These are phyloP conservation scores for Botryosphaeria agaves DNA, from an alignment of 2,329 filamentous ascomycete genomes.

Conservation along the genomic window DNA sequence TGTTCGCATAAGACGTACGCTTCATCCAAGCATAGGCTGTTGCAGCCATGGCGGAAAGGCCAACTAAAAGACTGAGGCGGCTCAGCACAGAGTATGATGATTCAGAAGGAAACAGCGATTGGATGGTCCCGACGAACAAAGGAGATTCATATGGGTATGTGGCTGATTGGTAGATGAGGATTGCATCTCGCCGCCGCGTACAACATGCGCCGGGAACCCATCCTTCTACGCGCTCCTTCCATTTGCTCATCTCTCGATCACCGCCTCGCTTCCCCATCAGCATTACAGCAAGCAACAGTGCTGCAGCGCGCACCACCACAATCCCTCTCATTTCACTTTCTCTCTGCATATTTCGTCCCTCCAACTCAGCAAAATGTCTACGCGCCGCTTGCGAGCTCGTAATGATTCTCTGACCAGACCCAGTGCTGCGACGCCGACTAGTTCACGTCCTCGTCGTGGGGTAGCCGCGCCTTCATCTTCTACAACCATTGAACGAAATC, in stretches of 20 bases:
- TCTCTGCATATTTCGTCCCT: constrained; percentile 10
- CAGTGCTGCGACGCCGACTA: constrained; percentile 13
- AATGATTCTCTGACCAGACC: constrained; percentile 9
- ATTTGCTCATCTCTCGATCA: background rate
- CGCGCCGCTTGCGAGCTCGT: constrained; percentile 9
- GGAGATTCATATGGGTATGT: background rate
- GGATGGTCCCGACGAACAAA: constrained; percentile 6
- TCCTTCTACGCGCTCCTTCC: too few species aligned
- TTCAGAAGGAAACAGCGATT: constrained; percentile 15
- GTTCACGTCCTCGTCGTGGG: constrained; percentile 19
- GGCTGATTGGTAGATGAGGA: background rate
- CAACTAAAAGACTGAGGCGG: constrained; percentile 21
- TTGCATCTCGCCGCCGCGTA: too few species aligned
- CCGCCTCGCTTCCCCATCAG: background rate
- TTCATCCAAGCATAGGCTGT: too few species aligned
- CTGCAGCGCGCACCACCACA: too few species aligned
- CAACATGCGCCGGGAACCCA: too few species aligned
- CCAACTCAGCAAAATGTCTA: constrained; percentile 8
- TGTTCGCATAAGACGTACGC: too few species aligned
- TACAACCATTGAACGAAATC: constrained; percentile 12
- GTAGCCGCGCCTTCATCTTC: constrained; percentile 16
- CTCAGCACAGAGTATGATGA: constrained; percentile 22
- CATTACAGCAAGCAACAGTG: too few species aligned
- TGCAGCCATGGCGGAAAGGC: constrained; percentile 5
- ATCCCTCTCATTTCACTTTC: background rate